phyloP scores from a whole-genome alignment of 768 basidiomycete species.

The Crepidotus variabilis region DNA sequence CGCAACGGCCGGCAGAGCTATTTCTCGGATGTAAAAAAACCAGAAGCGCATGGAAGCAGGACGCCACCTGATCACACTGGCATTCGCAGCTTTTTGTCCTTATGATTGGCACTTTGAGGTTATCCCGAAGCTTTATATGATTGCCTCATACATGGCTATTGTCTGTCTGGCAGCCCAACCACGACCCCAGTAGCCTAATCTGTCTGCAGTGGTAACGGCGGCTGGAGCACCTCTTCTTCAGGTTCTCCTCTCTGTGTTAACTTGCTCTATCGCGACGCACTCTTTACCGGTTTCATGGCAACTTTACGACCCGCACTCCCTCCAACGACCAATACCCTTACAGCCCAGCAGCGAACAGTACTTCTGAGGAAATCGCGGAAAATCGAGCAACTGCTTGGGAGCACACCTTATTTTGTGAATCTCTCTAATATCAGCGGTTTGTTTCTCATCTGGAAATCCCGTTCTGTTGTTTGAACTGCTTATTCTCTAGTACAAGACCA shows the following conservation, averaged over 20 bases:
- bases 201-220: neutral
- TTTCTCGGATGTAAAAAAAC: neutral
- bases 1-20: neutral
- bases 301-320: conserved; percentile 36
- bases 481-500: neutral
- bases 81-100: neutral
- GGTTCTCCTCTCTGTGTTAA: neutral
- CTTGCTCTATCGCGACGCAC: conserved; percentile 1
- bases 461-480: neutral
- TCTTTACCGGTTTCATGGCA: conserved; percentile 9
- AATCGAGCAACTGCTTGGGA: conserved; percentile 54
- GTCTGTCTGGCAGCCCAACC: neutral
- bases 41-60: neutral
- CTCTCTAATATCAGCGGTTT: neutral
- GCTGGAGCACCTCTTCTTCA: neutral
- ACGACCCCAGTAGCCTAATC: neutral
- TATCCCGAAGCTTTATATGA: neutral
- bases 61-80: neutral
- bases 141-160: neutral
- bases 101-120: neutral
- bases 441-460: too few relatives aligned
- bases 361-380: conserved; percentile 57
- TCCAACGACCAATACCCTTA: conserved; percentile 55
- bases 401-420: conserved; percentile 56
- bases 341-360: conserved; percentile 47